Evolutionary conservation across 1,284 basidiomycete species (phyloP).

Genomic region (Cryptococcus sp.): DNA sequence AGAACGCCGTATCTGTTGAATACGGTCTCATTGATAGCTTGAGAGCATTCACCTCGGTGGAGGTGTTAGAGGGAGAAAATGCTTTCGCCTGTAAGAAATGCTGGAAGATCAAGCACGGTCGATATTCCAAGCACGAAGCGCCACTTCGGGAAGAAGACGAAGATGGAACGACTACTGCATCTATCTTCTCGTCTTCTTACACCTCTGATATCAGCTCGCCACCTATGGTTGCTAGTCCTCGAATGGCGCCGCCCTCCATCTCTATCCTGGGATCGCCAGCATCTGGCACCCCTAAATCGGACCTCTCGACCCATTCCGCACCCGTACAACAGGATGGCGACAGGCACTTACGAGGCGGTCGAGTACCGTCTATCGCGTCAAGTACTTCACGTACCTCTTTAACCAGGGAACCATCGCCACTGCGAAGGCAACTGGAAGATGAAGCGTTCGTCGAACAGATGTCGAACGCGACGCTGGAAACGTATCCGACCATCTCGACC

Average conservation of each 20-base stretch:
- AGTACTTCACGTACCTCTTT: conserved; percentile 6
- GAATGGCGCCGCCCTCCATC: conserved; percentile 21
- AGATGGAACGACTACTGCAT: background rate
- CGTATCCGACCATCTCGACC: conserved; percentile 3
- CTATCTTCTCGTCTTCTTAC: background rate
- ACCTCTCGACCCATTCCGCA: background rate
- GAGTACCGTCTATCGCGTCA: conserved; percentile 7
- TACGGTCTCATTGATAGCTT: conserved; percentile 63
- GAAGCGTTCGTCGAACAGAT: conserved; percentile 10
- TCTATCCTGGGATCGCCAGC: conserved; percentile 17
- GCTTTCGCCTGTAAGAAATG: conserved; percentile 89
- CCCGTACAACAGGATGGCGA: background rate
- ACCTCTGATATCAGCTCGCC: background rate
- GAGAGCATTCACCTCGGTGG: conserved; percentile 82
- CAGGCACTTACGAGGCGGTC: background rate
- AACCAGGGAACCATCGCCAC: conserved; percentile 37
- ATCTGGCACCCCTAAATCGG: background rate
- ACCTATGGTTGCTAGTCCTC: background rate
- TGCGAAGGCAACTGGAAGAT: conserved; percentile 30
- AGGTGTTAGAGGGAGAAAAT: conserved; percentile 89
- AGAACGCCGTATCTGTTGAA: conserved; percentile 11
- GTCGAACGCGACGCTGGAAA: conserved; percentile 7
- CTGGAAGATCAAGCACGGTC: conserved; percentile 66
- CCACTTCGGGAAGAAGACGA: conserved; percentile 51
- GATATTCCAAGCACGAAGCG: conserved; percentile 29